Percentiles rank a stretch among this genome's conserved stretches.
phyloP scores from a whole-genome alignment of 2,329 filamentous ascomycete genomes.

The Calonectria naviculata region DNA sequence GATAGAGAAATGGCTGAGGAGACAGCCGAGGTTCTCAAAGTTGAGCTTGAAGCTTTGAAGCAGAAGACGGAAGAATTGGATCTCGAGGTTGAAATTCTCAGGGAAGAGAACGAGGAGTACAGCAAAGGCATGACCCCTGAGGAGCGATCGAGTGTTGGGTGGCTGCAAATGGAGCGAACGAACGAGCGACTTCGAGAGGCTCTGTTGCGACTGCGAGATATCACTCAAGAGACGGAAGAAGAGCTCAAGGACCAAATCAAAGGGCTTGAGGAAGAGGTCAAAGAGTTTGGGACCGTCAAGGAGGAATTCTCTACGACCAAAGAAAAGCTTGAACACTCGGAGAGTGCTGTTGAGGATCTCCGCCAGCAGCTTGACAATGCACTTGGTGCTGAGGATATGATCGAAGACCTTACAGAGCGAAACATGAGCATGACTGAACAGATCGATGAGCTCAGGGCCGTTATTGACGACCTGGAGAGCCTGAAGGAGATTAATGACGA shows the following conservation, averaged over 20 bases:
- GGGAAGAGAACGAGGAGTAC: conserved; percentile 88
- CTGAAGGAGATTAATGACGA: conserved; percentile 95
- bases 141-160: conserved; percentile 86
- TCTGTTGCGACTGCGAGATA: conserved; percentile 83
- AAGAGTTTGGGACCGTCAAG: conserved; percentile 74
- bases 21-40: conserved; percentile 83
- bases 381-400: conserved; percentile 90
- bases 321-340: conserved; percentile 77
- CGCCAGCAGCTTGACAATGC: conserved; percentile 92
- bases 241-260: conserved; percentile 82
- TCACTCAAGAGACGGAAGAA: conserved; percentile 86
- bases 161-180: conserved; percentile 90
- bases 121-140: conserved; percentile 88
- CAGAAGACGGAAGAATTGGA: conserved; percentile 84
- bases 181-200: conserved; percentile 91
- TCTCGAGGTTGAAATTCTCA: conserved; percentile 86
- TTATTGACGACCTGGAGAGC: conserved; percentile 88
- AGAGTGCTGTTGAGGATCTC: conserved; percentile 84
- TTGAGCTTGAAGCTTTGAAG: conserved; percentile 82
- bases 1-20: conserved; percentile 98
- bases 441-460: conserved; percentile 83
- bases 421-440: conserved; percentile 87
- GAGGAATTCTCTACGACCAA: conserved; percentile 77
- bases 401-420: conserved; percentile 89
- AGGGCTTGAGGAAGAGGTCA: conserved; percentile 77